A percentile compares a stretch with the other conserved stretches of the same genome.
Evolutionary conservation across 306 rosid genomes (phyloP).

Genomic region (Luffa acutangula): DNA sequence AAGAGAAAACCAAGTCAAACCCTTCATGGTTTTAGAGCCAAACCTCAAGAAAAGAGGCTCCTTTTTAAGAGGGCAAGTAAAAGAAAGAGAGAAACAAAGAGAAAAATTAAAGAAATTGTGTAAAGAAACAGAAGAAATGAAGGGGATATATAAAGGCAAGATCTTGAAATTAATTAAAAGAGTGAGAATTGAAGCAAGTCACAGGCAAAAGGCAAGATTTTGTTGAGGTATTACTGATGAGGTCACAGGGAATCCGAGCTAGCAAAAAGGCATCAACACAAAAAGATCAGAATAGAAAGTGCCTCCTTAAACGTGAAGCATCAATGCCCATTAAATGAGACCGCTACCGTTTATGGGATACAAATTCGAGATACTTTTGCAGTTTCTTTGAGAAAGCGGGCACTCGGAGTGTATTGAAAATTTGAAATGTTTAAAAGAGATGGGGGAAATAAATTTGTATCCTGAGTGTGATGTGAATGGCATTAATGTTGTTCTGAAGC

Average conservation of each 20-base stretch:
- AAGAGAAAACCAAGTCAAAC: slow-evolving; percentile 9
- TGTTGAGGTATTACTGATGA: background rate
- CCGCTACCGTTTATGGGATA: no score
- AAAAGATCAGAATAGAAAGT: slow-evolving; percentile 1
- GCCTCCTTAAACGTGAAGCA: slow-evolving; percentile 3
- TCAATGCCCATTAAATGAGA: background rate
- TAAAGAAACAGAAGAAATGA: slow-evolving; percentile 2
- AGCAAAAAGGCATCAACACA: background rate
- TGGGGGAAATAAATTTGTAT: background rate
- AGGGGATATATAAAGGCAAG: slow-evolving; percentile 2
- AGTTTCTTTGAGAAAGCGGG: no score
- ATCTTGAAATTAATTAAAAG: background rate
- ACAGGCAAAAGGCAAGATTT: slow-evolving; percentile 36
- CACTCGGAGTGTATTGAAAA: background rate
- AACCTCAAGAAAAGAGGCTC: background rate
- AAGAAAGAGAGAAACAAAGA: background rate
- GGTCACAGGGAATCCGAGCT: slow-evolving; percentile 54
- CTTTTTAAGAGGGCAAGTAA: background rate
- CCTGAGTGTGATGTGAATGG: background rate
- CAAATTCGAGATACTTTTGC: no score
- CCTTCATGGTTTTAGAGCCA: slow-evolving; percentile 21
- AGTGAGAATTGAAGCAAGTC: slow-evolving; percentile 49
- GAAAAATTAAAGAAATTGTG: background rate
- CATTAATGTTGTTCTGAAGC: background rate
- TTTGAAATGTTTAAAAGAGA: background rate